phyloP scores from a whole-genome alignment of 441 rosid species.

The Cnidoscolus chayamansa region DNA sequence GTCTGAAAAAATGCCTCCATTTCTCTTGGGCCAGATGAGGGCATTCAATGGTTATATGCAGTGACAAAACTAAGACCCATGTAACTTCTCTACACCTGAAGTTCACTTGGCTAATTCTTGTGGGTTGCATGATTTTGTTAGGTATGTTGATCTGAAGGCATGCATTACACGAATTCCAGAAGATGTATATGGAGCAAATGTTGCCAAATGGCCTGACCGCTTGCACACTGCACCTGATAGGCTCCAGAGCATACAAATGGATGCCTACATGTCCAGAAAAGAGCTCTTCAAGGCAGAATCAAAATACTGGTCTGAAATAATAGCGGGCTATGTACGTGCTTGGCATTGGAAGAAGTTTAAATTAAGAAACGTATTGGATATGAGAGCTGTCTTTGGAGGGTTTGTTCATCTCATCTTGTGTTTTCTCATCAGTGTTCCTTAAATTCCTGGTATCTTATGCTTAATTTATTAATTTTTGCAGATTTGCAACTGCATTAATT shows the following conservation, averaged over 20 bases:
- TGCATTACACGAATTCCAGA: conserved; percentile 84
- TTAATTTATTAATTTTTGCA: conserved; percentile 33
- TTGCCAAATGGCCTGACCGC: conserved; percentile 78
- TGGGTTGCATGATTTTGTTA: conserved; percentile 27
- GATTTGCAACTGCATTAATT: conserved; percentile 86
- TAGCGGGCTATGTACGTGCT: conserved; percentile 64
- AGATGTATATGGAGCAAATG: conserved; percentile 76
- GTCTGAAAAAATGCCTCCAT: no score
- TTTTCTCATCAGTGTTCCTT: background rate
- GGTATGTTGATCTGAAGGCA: conserved; percentile 86
- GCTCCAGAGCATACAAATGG: conserved; percentile 78
- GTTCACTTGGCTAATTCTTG: conserved; percentile 1
- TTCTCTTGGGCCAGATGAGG: no score
- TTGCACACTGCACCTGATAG: conserved; percentile 86
- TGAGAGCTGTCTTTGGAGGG: conserved; percentile 99
- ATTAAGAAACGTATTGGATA: conserved; percentile 91
- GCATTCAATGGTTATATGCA: no score
- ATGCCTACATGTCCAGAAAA: conserved; percentile 82
- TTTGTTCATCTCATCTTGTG: conserved; percentile 30
- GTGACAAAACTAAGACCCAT: no score
- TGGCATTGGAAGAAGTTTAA: conserved; percentile 75
- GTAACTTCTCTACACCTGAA: no score
- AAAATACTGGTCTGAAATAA: conserved; percentile 79
- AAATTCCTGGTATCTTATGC: conserved; percentile 12
- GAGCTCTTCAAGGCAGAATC: conserved; percentile 91